A percentile compares a stretch with the other conserved stretches of the same genome.
Conservation (phyloP, 1,284 basidiomycete species). For the Malassezia brasiliensis region DNA sequence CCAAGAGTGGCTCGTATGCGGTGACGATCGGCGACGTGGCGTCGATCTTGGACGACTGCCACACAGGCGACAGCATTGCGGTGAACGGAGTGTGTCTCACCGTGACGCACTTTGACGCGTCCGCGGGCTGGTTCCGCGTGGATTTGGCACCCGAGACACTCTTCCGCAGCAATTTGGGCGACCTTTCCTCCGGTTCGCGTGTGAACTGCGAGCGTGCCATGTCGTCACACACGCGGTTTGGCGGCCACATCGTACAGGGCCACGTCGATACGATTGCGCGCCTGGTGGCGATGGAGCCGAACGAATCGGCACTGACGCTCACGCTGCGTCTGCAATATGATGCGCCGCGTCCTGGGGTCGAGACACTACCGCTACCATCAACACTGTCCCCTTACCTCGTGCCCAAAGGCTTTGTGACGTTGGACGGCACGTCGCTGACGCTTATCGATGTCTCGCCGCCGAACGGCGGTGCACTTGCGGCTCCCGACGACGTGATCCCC, state of each 20-base stretch:
- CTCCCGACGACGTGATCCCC: not conserved
- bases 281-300: slow-evolving; percentile 55
- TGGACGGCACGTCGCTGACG: slow-evolving; percentile 90
- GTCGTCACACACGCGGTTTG: slow-evolving; percentile 78
- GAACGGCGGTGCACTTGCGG: slow-evolving; percentile 25
- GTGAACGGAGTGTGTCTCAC: slow-evolving; percentile 76
- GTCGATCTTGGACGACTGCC: slow-evolving; percentile 77
- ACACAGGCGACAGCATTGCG: slow-evolving; percentile 87
- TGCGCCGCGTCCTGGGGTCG: slow-evolving; percentile 6
- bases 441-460: slow-evolving; percentile 61
- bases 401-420: slow-evolving; percentile 88
- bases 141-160: slow-evolving; percentile 96
- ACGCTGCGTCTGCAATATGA: slow-evolving; percentile 57
- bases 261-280: slow-evolving; percentile 68
- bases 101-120: slow-evolving; percentile 64
- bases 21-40: slow-evolving; percentile 67
- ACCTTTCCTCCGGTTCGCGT: slow-evolving; percentile 64
- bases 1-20: slow-evolving; percentile 62
- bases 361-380: slow-evolving; percentile 56
- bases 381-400: slow-evolving; percentile 74
- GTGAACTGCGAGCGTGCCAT: slow-evolving; percentile 95
- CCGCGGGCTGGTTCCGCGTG: slow-evolving; percentile 61
- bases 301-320: slow-evolving; percentile 78
- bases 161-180: slow-evolving; percentile 69
- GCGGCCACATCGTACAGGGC: slow-evolving; percentile 86